phyloP scores from a whole-genome alignment of 495 filamentous ascomycete species.

The Thozetella sp. region DNA sequence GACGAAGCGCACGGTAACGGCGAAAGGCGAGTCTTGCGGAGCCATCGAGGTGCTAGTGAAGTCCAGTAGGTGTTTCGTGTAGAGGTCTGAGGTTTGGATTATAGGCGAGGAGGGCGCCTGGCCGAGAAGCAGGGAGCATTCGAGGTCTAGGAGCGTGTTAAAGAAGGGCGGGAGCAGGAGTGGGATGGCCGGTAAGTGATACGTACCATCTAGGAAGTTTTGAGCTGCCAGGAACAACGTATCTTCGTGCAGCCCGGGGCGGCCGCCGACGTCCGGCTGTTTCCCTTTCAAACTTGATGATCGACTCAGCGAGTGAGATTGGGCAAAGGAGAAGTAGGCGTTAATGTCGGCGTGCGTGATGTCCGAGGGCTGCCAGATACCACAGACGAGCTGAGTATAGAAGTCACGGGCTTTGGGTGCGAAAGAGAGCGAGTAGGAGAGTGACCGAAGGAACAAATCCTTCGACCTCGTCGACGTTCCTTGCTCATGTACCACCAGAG shows the following conservation, averaged over 20 bases:
- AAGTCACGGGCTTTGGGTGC: conserved; percentile 18
- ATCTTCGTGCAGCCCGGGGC: conserved; percentile 4
- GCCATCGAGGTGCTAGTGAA: conserved; percentile 9
- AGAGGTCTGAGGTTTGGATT: conserved; percentile 30
- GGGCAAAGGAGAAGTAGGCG: conserved; percentile 3
- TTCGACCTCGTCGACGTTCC: conserved; percentile 20
- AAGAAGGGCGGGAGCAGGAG: not conserved
- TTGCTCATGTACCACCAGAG: conserved; percentile 37
- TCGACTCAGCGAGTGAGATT: conserved; percentile 5
- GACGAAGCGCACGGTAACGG: conserved; percentile 24
- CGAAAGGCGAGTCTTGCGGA: conserved; percentile 22
- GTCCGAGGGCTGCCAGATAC: conserved; percentile 39
- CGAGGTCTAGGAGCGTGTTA: conserved; percentile 34
- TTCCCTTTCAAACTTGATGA: conserved; percentile 40
- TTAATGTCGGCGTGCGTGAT: conserved; percentile 15
- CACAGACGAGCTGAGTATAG: conserved; percentile 32
- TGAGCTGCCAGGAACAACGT: conserved; percentile 33
- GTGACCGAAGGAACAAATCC: conserved; percentile 37
- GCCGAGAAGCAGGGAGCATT: conserved; percentile 34
- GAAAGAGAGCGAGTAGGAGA: conserved; percentile 32
- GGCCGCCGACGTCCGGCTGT: conserved; percentile 19
- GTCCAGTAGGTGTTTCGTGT: conserved; percentile 29
- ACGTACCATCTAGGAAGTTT: conserved; percentile 51
- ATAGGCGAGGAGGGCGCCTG: conserved; percentile 20
- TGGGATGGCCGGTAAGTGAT: not conserved